These are phyloP conservation scores for Santalum album DNA, from an alignment of 164 flowering plant genomes.

Conservation along the genomic window DNA sequence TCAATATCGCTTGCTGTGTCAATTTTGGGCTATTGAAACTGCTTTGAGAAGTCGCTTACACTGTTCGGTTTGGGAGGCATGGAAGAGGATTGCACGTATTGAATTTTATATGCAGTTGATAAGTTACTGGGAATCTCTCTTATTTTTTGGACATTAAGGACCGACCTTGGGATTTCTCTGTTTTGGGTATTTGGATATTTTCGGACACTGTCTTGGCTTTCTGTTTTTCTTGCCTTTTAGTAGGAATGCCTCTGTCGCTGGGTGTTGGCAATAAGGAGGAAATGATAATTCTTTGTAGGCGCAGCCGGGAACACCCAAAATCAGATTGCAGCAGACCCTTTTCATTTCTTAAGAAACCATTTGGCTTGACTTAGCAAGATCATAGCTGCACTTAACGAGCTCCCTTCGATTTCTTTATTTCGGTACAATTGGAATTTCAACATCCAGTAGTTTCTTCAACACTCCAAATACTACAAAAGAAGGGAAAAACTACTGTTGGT, in stretches of 20 bases:
- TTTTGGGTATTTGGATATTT: constrained; percentile 8
- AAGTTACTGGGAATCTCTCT: no score
- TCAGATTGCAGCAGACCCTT: constrained; percentile 18
- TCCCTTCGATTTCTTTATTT: neutral
- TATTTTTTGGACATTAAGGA: no score
- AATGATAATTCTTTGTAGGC: constrained; percentile 22
- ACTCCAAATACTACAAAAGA: no score
- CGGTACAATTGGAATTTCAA: constrained; percentile 2
- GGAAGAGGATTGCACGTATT: constrained; percentile 45
- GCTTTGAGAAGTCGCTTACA: constrained; percentile 8
- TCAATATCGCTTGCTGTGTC: constrained; percentile 7
- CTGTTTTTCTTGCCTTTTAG: neutral
- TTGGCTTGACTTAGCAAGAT: constrained; percentile 27
- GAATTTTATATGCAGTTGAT: constrained; percentile 8
- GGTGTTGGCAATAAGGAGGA: constrained; percentile 15
- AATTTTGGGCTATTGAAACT: constrained; percentile 12
- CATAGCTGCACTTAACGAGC: neutral
- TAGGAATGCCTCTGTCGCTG: constrained; percentile 23
- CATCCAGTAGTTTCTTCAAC: no score
- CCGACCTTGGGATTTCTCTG: constrained; percentile 1
- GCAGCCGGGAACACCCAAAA: constrained; percentile 15
- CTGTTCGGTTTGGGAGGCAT: constrained; percentile 22
- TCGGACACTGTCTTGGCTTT: neutral
- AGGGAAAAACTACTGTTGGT: no score
- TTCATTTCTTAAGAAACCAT: constrained; percentile 21